Conservation (phyloP, 495 filamentous ascomycete species). For the Chlorociboria aeruginascens region DNA sequence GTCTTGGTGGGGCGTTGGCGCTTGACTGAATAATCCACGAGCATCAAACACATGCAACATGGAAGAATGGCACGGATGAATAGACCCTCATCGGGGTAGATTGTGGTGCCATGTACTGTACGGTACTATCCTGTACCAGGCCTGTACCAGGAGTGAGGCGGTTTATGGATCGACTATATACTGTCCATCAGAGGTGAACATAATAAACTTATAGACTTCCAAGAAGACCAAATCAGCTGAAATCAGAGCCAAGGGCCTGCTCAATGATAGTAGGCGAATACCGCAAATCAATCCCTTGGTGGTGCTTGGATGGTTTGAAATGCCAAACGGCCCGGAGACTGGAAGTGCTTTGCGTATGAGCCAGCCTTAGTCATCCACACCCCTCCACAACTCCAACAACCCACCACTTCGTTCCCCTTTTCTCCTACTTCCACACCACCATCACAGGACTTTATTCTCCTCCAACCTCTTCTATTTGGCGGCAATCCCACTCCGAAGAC, state of each 20-base stretch:
- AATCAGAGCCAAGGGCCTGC: too few species aligned
- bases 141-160: too few species aligned
- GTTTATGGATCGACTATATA: not conserved
- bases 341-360: constrained; percentile 3
- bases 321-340: not conserved
- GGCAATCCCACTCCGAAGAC: constrained; percentile 4
- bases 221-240: too few species aligned
- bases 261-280: not conserved
- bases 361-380: constrained; percentile 6
- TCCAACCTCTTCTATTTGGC: constrained; percentile 16
- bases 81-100: too few species aligned
- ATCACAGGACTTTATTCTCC: too few species aligned
- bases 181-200: not conserved
- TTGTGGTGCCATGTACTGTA: too few species aligned
- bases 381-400: constrained; percentile 9
- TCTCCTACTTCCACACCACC: constrained; percentile 14
- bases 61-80: too few species aligned
- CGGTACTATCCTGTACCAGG: too few species aligned
- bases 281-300: not conserved
- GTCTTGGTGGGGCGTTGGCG: too few species aligned
- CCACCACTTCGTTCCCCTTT: constrained; percentile 13
- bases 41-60: too few species aligned
- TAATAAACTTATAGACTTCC: too few species aligned
- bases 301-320: not conserved
- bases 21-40: too few species aligned